phyloP scores from a whole-genome alignment of 2,329 filamentous ascomycete genomes.

The Trichoderma sp. region DNA sequence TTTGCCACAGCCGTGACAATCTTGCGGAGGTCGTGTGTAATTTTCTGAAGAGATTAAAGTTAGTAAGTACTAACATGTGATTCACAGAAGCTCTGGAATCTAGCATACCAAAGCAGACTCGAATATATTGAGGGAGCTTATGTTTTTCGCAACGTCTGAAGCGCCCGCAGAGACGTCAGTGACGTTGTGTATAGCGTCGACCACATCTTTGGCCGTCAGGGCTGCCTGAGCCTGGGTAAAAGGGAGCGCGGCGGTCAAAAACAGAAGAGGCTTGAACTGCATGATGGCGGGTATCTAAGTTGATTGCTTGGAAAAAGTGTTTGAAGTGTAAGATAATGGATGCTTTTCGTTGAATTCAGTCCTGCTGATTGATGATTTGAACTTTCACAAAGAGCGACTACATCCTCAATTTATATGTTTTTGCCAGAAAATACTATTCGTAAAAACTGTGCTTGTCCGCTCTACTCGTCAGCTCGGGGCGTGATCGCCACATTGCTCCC shows the following conservation, averaged over 20 bases:
- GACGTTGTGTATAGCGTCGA: not conserved
- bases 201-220: not conserved
- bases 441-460: not conserved
- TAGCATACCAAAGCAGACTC: not conserved
- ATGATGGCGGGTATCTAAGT: not conserved
- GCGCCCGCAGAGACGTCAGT: not conserved
- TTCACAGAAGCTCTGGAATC: not conserved
- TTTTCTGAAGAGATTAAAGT: not conserved
- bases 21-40: not conserved
- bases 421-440: not conserved
- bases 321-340: not conserved
- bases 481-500: slow-evolving; percentile 1
- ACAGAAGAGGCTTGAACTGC: slow-evolving; percentile 1
- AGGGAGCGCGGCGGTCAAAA: not conserved
- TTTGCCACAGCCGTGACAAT: not conserved
- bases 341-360: not conserved
- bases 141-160: not conserved
- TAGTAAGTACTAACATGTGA: not conserved
- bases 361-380: not conserved
- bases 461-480: not conserved
- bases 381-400: not conserved
- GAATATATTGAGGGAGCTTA: not conserved
- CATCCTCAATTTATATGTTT: not conserved
- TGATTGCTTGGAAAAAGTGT: not conserved
- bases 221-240: not conserved